A percentile compares a stretch with the other conserved stretches of the same genome.
Conservation (phyloP, 225 moss, liverwort and hornwort species). For the Physcomitrium patens region DNA sequence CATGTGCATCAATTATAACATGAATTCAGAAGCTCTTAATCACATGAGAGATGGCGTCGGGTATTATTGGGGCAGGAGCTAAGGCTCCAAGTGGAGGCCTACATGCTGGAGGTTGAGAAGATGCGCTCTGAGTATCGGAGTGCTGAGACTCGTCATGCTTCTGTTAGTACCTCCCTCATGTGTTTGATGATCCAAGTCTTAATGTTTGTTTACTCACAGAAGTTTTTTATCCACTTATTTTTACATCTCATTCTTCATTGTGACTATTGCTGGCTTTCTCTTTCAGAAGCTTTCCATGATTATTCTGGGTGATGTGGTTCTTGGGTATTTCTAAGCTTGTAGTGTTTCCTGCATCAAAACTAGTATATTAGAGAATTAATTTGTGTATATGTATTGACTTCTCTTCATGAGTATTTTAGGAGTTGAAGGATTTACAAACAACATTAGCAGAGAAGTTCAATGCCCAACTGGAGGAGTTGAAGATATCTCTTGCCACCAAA, state of each 20-base stretch:
- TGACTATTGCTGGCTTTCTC: neutral
- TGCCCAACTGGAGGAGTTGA: conserved; percentile 72
- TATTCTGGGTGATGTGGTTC: neutral
- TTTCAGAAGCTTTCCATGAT: conserved; percentile 3
- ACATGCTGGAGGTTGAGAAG: conserved; percentile 79
- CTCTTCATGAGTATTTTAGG: conserved; percentile 44
- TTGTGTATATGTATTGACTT: neutral
- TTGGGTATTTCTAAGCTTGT: neutral
- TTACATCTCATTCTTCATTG: neutral
- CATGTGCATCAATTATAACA: neutral
- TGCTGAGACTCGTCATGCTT: conserved; percentile 76
- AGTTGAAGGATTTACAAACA: conserved; percentile 73
- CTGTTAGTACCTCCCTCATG: conserved; percentile 44
- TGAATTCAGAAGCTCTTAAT: neutral
- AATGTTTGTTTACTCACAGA: conserved; percentile 3
- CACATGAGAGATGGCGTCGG: conserved; percentile 1
- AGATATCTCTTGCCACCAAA: conserved; percentile 63
- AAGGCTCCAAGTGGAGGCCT: conserved; percentile 79
- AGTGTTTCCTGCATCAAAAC: too few relatives aligned
- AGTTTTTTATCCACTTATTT: neutral
- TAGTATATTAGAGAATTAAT: neutral
- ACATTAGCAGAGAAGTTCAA: conserved; percentile 61
- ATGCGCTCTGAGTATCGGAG: conserved; percentile 82
- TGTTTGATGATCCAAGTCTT: conserved; percentile 11
- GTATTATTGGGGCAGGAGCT: conserved; percentile 62